phyloP scores from a whole-genome alignment of 805 yeast species.

The Yamadazyma sp. region DNA sequence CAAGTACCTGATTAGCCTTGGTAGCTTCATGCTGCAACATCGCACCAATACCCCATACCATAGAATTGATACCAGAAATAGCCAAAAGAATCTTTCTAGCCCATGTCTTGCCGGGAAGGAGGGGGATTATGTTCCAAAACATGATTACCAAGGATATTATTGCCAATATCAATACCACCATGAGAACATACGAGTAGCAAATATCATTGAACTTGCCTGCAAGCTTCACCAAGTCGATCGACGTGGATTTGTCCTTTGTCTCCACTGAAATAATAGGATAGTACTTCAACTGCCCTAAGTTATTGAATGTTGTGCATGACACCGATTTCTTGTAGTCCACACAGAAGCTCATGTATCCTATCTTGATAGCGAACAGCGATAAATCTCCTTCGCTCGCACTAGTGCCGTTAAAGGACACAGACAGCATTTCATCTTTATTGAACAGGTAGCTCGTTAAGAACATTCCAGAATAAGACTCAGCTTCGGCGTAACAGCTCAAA shows the following conservation, averaged over 20 bases:
- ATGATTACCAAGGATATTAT: constrained; percentile 42
- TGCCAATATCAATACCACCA: constrained; percentile 47
- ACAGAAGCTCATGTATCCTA: constrained; percentile 62
- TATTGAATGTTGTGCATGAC: constrained; percentile 37
- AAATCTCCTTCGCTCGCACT: constrained; percentile 26
- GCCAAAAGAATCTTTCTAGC: constrained; percentile 24
- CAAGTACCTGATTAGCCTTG: constrained; percentile 41
- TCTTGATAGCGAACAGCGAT: constrained; percentile 42
- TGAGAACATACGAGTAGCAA: constrained; percentile 55
- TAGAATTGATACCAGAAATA: constrained; percentile 35
- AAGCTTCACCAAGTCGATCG: constrained; percentile 46
- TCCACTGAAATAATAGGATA: constrained; percentile 16
- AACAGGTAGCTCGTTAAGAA: constrained; percentile 51
- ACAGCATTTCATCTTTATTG: constrained; percentile 31
- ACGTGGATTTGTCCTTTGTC: constrained; percentile 6
- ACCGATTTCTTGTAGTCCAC: constrained; percentile 32
- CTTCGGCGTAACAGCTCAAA: constrained; percentile 50
- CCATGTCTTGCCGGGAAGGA: constrained; percentile 43
- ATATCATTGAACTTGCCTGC: constrained; percentile 46
- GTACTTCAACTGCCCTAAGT: constrained; percentile 21
- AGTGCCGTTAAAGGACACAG: constrained; percentile 13
- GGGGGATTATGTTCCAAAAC: constrained; percentile 38
- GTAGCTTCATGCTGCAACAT: constrained; percentile 64
- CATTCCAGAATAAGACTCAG: constrained; percentile 45
- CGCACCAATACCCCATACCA: constrained; percentile 65